Evolutionary conservation across 192 early-diverging fungal species (phyloP), one percentile per base, ranked within the genome.

Genomic region (Coemansia sp.): DNA sequence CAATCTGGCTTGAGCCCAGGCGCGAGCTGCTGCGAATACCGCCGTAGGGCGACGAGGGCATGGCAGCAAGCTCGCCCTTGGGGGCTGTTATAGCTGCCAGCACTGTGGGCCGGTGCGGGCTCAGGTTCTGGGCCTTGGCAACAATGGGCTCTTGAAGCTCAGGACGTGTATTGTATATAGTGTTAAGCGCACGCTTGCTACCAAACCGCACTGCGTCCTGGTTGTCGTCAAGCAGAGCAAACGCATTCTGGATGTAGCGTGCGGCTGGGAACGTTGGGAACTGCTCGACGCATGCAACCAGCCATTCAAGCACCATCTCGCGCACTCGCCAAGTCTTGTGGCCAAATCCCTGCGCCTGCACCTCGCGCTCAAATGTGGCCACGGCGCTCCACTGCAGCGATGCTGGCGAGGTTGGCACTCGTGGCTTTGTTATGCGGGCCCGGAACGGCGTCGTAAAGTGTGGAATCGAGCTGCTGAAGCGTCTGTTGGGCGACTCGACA

Each of bases 241-340:
- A 71, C 28, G 54, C 53, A 30, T 29, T 60, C 3, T 45, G 45
- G 11, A 80, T 58, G 32, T 64, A 80, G 54, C 65, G 67, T 4
- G 54, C 43, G 1, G 64, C 71, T 0, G 77, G 77, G 32, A 80
- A 74, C 8, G 43, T 62, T 4, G 67, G 51, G 28, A 70, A 70
- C 58, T 74, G 67, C 23, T 66, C 60, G 19, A 66, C 58, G 35
- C 71, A 80, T 0, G 58, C 45, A 11, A 60, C 62, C 18, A 80
- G 38, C 77, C 77, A 80, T 19, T 80, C 77, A 6, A 80, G 61
- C 6, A 57, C 40, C 77, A 80, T 80, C 58, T 80, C 77, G 2
- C 77, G 71, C 42, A 80, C 77, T 14, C 77, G 45, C 71, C 72
- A 80, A 16, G 65, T 80, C 46, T 71, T 74, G 46, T 80, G 77